phyloP scores from a whole-genome alignment of 139 green algal species.

The Chlamydomonas sp. region DNA sequence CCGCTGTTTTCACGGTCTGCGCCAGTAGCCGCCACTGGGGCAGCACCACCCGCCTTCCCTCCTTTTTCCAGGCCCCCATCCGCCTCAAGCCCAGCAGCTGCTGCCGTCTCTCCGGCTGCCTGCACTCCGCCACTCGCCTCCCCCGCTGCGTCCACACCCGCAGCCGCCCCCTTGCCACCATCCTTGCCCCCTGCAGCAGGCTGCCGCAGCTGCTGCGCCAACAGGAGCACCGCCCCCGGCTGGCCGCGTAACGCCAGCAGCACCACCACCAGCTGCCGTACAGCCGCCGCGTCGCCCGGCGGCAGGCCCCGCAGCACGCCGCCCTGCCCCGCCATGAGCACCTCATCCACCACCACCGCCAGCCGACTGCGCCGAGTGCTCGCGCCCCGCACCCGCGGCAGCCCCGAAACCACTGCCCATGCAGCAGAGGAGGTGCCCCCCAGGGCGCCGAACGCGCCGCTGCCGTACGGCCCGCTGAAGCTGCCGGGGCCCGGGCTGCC shows the following conservation, averaged over 20 bases:
- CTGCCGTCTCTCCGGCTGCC: background rate
- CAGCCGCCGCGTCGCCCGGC: background rate
- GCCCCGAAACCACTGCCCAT: no score
- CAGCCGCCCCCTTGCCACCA: background rate
- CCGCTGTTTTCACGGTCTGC: no score
- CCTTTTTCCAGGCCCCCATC: no score
- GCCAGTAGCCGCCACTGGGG: no score
- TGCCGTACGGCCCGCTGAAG: no score
- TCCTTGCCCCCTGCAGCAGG: background rate
- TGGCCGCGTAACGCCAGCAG: slow-evolving; percentile 20
- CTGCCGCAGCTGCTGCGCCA: background rate
- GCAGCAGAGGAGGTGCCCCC: no score
- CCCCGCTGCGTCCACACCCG: background rate
- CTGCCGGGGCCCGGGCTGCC: no score
- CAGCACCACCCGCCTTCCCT: no score
- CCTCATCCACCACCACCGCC: slow-evolving; percentile 12
- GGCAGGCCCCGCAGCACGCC: slow-evolving; percentile 8
- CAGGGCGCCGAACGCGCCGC: no score
- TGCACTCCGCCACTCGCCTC: no score
- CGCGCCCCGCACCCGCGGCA: background rate
- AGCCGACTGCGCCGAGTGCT: slow-evolving; percentile 3
- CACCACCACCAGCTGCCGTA: background rate
- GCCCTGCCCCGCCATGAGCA: background rate
- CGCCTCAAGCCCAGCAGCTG: background rate
- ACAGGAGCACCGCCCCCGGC: background rate